Percentiles rank a stretch among this genome's conserved stretches.
phyloP scores from a whole-genome alignment of 345 rosid species.

The Eutrema yunnanense region DNA sequence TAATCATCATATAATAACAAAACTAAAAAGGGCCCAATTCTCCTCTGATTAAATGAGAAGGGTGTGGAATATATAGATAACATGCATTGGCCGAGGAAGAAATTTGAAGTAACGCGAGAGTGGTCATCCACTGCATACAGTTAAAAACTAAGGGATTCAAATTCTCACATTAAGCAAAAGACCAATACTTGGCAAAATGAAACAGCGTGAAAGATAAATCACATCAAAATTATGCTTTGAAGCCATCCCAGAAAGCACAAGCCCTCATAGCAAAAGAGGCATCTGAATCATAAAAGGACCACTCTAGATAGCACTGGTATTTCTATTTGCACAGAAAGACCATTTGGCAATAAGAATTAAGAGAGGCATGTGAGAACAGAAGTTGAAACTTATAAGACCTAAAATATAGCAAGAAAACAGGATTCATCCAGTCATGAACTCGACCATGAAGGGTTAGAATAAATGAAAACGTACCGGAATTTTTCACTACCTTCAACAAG shows the following conservation, averaged over 20 bases:
- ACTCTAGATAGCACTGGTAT: background rate
- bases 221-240: background rate
- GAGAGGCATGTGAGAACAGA: background rate
- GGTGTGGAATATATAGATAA: background rate
- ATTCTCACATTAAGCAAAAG: background rate
- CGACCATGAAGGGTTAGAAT: background rate
- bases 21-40: background rate
- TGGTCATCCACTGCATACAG: background rate
- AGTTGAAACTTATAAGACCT: background rate
- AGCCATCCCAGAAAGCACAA: background rate
- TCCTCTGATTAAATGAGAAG: background rate
- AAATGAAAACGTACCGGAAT: slow-evolving; percentile 53
- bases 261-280: background rate
- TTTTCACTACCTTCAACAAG: slow-evolving; percentile 69
- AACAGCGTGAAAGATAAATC: background rate
- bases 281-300: background rate
- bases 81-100: background rate
- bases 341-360: background rate
- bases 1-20: slow-evolving; percentile 12
- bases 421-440: background rate
- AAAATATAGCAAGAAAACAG: background rate
- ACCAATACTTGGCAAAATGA: background rate
- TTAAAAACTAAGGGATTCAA: background rate
- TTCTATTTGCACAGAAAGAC: slow-evolving; percentile 1
- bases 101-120: background rate